Conservation (phyloP, 306 rosid genomes). For the Vigna hirtella region DNA sequence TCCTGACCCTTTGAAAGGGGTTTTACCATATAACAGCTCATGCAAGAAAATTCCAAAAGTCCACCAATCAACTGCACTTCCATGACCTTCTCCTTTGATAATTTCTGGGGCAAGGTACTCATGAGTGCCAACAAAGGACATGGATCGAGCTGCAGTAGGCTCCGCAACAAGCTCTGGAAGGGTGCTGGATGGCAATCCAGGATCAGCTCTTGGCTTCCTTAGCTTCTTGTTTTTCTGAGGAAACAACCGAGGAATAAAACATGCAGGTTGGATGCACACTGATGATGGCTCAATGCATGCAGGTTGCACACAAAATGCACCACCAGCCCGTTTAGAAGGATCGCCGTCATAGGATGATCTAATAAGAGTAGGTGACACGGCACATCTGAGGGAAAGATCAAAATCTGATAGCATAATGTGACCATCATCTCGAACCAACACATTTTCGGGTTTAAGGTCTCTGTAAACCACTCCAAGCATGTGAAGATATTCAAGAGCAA, state of each 20-base stretch:
- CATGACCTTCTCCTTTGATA: slow-evolving; percentile 97
- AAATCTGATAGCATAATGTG: slow-evolving; percentile 99
- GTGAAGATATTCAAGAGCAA: slow-evolving; percentile 98
- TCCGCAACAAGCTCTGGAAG: slow-evolving; percentile 99
- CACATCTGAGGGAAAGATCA: slow-evolving; percentile 93
- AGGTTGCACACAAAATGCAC: slow-evolving; percentile 96
- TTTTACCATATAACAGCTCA: slow-evolving; percentile 90
- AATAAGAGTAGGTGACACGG: slow-evolving; percentile 87
- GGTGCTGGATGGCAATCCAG: slow-evolving; percentile 63
- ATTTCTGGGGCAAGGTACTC: slow-evolving; percentile 99
- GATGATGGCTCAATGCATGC: slow-evolving; percentile 95
- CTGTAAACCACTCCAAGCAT: slow-evolving; percentile 99
- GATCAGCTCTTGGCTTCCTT: slow-evolving; percentile 69
- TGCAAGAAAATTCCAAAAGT: slow-evolving; percentile 98
- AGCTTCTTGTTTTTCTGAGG: slow-evolving; percentile 85
- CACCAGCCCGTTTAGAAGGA: slow-evolving; percentile 81
- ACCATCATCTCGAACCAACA: slow-evolving; percentile 97
- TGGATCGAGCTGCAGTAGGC: slow-evolving; percentile 94
- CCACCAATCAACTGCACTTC: slow-evolving; percentile 99
- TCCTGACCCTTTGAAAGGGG: slow-evolving; percentile 96
- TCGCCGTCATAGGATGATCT: slow-evolving; percentile 72
- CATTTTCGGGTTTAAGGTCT: slow-evolving; percentile 98
- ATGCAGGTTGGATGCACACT: slow-evolving; percentile 93
- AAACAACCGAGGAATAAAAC: slow-evolving; percentile 84
- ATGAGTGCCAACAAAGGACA: slow-evolving; percentile 98